Percentiles rank a stretch among this genome's conserved stretches.
Conservation (phyloP, 805 yeast species). For the Lachancea fermentati region DNA sequence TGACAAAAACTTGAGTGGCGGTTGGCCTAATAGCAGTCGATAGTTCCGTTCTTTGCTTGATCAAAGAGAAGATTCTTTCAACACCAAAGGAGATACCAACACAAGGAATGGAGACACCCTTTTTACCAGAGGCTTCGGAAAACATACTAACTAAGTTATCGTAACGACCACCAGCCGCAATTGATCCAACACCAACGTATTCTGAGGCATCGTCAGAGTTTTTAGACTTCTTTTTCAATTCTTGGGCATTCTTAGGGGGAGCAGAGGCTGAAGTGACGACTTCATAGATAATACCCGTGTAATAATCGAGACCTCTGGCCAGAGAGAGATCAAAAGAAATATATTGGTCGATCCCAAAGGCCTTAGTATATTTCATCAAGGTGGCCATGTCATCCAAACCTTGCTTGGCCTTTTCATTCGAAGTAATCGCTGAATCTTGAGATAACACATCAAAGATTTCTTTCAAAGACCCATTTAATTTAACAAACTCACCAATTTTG, state of each 20-base stretch:
- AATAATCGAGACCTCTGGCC: slow-evolving; percentile 96
- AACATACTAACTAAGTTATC: slow-evolving; percentile 97
- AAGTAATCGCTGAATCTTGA: slow-evolving; percentile 49
- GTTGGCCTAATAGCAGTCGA: slow-evolving; percentile 67
- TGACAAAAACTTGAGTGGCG: slow-evolving; percentile 87
- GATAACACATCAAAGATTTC: slow-evolving; percentile 54
- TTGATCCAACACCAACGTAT: slow-evolving; percentile 96
- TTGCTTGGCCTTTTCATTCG: slow-evolving; percentile 66
- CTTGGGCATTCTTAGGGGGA: slow-evolving; percentile 80
- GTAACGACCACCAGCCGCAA: slow-evolving; percentile 98
- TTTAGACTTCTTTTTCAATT: slow-evolving; percentile 47
- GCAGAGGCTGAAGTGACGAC: slow-evolving; percentile 94
- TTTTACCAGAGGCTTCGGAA: slow-evolving; percentile 73
- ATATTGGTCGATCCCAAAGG: slow-evolving; percentile 63
- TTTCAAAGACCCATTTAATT: slow-evolving; percentile 68
- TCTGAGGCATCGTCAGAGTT: slow-evolving; percentile 91
- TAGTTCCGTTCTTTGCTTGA: slow-evolving; percentile 66
- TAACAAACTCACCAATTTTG: slow-evolving; percentile 85
- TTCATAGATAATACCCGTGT: slow-evolving; percentile 95
- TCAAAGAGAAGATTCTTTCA: slow-evolving; percentile 86
- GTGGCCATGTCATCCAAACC: slow-evolving; percentile 79
- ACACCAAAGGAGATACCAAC: slow-evolving; percentile 97
- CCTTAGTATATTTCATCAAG: slow-evolving; percentile 72
- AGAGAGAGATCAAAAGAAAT: slow-evolving; percentile 87
- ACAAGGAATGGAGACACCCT: slow-evolving; percentile 80